Evolutionary conservation across 257 asterid genomes (phyloP), one percentile per base, ranked within the genome.

Genomic region (Solanum medicagineum): DNA sequence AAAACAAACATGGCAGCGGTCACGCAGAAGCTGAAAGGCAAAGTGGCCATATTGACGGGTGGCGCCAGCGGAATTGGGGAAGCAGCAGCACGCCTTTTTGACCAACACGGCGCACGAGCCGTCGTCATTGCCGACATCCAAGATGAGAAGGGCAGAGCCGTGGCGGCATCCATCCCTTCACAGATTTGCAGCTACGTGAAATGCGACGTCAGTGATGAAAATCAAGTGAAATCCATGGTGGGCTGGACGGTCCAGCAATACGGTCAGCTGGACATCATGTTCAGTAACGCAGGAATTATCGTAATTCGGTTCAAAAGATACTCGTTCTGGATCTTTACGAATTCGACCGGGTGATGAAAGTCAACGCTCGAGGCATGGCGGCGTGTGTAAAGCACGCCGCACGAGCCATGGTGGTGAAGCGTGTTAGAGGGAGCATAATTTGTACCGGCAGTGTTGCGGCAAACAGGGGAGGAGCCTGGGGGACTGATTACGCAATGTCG

Each of bases 71-170:
- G 93, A 74, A 87, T 90, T 2, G 93, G 93, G 47, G 91, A 86
- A 84, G 93, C 82, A 8, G 85, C 92, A 2, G 90, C 91, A 47
- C 88, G 85, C 7, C 86, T 80, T 68, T 90, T 92, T 11, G 93
- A 88, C 81, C 80, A 81, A 6, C 86, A 86, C 80, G 94, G 93
- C 13, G 91, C 91, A 2, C 89, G 88, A 0, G 90, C 87, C 12
- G 94, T 90, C 47, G 90, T 92, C 74, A 91, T 93, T 5, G 93
- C 90, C 7, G 95, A 91, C 44, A 69, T 89, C 42, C 94, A 92
- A 36, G 86, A 88, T 0, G 89, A 87, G 24, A 89, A 83, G 49
- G 93, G 94, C 83, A 68, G 20, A 3, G 22, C 77, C 65, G 91
- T 90, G n/a, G 92, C 89, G 4, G 88, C 85, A 29, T 88, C 95